A percentile compares a stretch with the other conserved stretches of the same genome.
Conservation (phyloP, 306 rosid species). For the Castanopsis chinensis region DNA sequence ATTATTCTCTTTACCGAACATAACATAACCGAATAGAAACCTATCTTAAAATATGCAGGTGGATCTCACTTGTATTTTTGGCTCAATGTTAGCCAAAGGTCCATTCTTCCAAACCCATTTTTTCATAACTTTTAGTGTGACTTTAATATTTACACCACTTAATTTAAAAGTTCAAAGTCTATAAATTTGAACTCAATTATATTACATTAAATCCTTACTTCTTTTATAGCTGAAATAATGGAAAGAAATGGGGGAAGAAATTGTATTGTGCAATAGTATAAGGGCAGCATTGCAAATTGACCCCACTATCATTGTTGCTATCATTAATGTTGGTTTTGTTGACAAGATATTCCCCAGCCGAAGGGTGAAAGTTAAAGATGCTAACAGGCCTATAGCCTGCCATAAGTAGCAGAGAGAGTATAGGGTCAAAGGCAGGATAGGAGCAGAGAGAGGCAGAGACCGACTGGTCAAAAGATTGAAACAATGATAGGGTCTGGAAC, state of each 20-base stretch:
- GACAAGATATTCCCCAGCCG: background rate
- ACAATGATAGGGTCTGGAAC: slow-evolving; percentile 30
- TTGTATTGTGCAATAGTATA: background rate
- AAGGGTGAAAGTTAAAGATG: background rate
- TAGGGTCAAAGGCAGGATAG: slow-evolving; percentile 24
- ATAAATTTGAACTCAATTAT: too few relatives aligned
- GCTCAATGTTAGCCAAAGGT: too few relatives aligned
- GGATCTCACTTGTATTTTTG: too few relatives aligned
- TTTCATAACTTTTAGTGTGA: too few relatives aligned
- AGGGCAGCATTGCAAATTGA: background rate
- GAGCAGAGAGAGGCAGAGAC: background rate
- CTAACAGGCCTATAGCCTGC: background rate
- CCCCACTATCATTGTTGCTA: background rate
- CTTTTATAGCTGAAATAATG: background rate
- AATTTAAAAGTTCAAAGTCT: too few relatives aligned
- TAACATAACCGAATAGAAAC: too few relatives aligned
- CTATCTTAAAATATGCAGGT: too few relatives aligned
- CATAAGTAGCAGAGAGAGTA: background rate
- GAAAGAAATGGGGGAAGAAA: background rate
- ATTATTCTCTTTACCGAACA: too few relatives aligned
- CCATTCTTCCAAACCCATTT: too few relatives aligned
- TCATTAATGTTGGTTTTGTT: background rate
- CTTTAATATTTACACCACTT: too few relatives aligned
- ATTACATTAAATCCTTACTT: too few relatives aligned
- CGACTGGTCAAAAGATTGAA: slow-evolving; percentile 21